Evolutionary conservation across 768 basidiomycete genomes (phyloP), one percentile per base, ranked within the genome.

Genomic region (Coprinellus aureogranulatus): DNA sequence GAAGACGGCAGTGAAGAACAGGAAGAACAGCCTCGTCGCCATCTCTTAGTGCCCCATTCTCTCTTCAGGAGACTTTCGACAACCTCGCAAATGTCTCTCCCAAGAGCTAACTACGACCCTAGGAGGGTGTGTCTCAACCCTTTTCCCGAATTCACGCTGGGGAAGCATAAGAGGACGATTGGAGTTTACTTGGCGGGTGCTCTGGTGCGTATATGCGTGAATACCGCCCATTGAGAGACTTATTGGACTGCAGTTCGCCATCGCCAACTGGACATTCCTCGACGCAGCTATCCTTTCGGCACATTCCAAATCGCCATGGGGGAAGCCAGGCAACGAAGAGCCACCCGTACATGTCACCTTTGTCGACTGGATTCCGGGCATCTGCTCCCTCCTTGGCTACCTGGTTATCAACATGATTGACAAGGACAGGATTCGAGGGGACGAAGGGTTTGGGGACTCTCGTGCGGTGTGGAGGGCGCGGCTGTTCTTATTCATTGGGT

Each of bases 351-450:
- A 93, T 66, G 91, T 99, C 69, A 77, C 82, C 14, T 97, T 98
- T 69, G 86, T 93, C 55, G 97, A 98, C 77, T 99, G 97, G 97
- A 77, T 97, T n/a, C 94, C 96, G 0, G 96, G 95, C 22, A 85
- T 98, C 64, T 94, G 89, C 72, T 93, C 92, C 6, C 82, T 97
- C 28, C 74, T 98, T 14, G 97, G 96, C 20, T 94, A 95, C 81
- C 73, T 98, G 61, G 80, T 97, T 72, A 86, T 96, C 74, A 94
- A 94, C 71, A 70, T 97, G 56, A 94, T 98, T 65, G 94, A 99
- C 77, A 98, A 98, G 77, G 90, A 93, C 64, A 81, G 91, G 30
- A 80, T 98, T 51, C 77, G 82, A 14, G 88, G 88, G 0, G 88
- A 92, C 9, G 91, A 89, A 57, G 83, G 84, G 0, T 91, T 88